Conservation (phyloP, 805 yeast genomes). For the Saccharomycopsis sp. region DNA sequence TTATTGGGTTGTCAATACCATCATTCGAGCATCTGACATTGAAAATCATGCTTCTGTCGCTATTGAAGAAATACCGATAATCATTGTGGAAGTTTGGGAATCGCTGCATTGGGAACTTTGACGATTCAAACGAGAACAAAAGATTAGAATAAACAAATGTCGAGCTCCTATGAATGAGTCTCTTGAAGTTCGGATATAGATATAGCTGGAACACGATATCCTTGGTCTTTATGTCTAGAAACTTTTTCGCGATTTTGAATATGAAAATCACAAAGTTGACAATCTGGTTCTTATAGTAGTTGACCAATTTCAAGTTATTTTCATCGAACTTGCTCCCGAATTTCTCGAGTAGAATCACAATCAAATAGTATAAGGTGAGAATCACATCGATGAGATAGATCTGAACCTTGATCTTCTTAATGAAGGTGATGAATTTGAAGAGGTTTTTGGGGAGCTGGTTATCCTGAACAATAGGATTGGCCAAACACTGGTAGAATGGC, state of each 20-base stretch:
- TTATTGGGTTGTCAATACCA: conserved; percentile 2
- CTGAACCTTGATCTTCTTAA: conserved; percentile 18
- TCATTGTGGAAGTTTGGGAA: conserved; percentile 7
- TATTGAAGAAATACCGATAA: conserved; percentile 5
- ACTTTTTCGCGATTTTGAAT: conserved; percentile 7
- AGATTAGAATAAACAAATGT: conserved; percentile 16
- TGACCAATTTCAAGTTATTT: conserved; percentile 6
- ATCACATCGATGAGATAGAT: conserved; percentile 14
- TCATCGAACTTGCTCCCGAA: conserved; percentile 7
- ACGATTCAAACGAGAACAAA: conserved; percentile 8
- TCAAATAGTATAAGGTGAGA: conserved; percentile 18
- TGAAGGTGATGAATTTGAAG: conserved; percentile 13
- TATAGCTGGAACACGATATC: conserved; percentile 14
- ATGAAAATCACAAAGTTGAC: conserved; percentile 17
- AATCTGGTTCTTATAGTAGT: conserved; percentile 18
- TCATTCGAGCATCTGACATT: conserved; percentile 5
- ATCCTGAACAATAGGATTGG: conserved; percentile 19
- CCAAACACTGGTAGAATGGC: conserved; percentile 13
- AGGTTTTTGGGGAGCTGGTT: conserved; percentile 18
- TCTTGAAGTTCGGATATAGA: conserved; percentile 12
- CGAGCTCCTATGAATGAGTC: conserved; percentile 13
- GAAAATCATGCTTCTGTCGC: not conserved
- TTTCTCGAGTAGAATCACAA: conserved; percentile 11
- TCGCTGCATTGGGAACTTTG: not conserved
- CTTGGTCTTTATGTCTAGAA: conserved; percentile 15